Evolutionary conservation across 129 eudicot genomes (phyloP), one percentile per base, ranked within the genome.

Genomic region (Tagetes erecta): DNA sequence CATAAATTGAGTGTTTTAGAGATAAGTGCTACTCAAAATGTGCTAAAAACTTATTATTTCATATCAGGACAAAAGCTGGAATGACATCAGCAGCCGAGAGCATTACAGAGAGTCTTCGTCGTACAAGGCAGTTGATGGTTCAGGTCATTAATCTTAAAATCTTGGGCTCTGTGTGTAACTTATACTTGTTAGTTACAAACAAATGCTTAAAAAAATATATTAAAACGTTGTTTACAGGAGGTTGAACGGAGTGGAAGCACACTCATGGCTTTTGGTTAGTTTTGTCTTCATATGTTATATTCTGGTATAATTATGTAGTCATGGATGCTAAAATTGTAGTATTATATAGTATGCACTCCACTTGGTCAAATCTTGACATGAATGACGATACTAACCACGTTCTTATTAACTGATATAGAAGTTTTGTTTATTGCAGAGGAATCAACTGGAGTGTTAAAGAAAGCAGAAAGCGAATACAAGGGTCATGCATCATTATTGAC

Each of bases 71-170:
- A 78, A 93, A 87, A 85, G 92, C 95, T 38, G 98, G 98, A 72
- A 93, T 93, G 96, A 93, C 98, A 47, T 87, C 98, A 71, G 98
- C 96, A 12, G 98, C 98, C 63, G 96, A 93, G 78, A 90, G 96
- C 81, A 93, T 93, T 78, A 93, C 98, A 67, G 98, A 93, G 62
- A 86, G 98, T 73, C 98, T 93, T 78, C 87, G 96, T 2, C 95
- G 98, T 58, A 86, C 95, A 47, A 93, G 96, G 36, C 98, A 92
- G 63, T 50, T 92, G 70, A 92, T 92, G 98, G 95, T 83, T 87
- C 96, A n/a, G n/a, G n/a, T n/a, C n/a, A n/a, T 57, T 68, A 13
- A 49, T 72, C 31, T 45, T 72, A 63, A 60, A 42, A 55, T 69
- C 20, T 41, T 12, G n/a, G 27, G 4, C 4, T 44, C 4, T 1